A percentile compares a stretch with the other conserved stretches of the same genome.
These are phyloP conservation scores for Dendrobium chrysotoxum DNA, from an alignment of 106 monocot species.

Conservation along the genomic window DNA sequence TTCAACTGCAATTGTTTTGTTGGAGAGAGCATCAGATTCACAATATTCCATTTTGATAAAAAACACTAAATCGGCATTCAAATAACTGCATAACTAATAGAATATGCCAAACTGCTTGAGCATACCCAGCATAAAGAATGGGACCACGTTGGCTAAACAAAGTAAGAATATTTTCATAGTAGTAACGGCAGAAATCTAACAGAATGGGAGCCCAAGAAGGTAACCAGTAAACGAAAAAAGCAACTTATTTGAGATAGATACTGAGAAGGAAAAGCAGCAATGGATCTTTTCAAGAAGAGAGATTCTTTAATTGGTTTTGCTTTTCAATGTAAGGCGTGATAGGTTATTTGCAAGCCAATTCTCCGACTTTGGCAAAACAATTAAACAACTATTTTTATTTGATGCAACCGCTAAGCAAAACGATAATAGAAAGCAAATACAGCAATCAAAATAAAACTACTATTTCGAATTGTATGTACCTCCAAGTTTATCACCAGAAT, in stretches of 20 bases:
- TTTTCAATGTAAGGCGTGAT: neutral
- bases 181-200: neutral
- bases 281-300: too few species aligned
- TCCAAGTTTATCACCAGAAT: slow-evolving; percentile 84
- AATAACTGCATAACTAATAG: neutral
- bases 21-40: neutral
- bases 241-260: too few species aligned
- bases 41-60: neutral
- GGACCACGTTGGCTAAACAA: neutral
- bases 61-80: neutral
- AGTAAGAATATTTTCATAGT: neutral
- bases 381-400: neutral
- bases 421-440: neutral
- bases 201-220: neutral
- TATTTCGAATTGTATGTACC: slow-evolving; percentile 27
- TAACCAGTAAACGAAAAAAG: too few species aligned
- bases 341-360: neutral
- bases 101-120: neutral
- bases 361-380: neutral
- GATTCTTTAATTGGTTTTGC: neutral
- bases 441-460: neutral
- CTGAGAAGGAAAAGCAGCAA: too few species aligned
- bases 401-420: neutral
- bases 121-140: neutral
- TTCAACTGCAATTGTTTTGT: neutral